These are phyloP conservation scores for Blastocrithidia nonstop DNA, from an alignment of 208 protist species.

Conservation along the genomic window DNA sequence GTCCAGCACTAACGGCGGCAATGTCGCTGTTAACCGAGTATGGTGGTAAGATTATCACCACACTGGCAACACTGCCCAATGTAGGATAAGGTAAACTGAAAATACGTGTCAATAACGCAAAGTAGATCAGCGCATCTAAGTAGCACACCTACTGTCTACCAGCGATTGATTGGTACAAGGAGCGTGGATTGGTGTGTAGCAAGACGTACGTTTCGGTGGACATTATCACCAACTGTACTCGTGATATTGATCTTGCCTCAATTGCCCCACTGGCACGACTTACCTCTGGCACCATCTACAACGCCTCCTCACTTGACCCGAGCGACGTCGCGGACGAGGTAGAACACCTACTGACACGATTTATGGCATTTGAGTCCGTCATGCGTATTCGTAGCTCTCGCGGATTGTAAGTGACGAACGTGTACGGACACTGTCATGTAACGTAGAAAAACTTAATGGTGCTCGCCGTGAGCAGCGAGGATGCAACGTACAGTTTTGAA, in stretches of 20 bases:
- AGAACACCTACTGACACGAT: constrained; percentile 64
- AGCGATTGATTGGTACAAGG: constrained; percentile 92
- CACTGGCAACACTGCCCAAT: constrained; percentile 75
- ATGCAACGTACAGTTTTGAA: constrained; percentile 81
- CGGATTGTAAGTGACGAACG: constrained; percentile 71
- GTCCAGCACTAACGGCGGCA: constrained; percentile 83
- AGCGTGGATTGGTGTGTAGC: constrained; percentile 84
- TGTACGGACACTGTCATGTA: constrained; percentile 95
- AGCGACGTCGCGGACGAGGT: constrained; percentile 48
- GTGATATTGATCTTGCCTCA: constrained; percentile 86
- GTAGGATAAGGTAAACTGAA: constrained; percentile 77
- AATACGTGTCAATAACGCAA: constrained; percentile 56
- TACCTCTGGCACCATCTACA: constrained; percentile 63
- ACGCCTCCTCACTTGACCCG: constrained; percentile 31
- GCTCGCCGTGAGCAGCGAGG: constrained; percentile 83
- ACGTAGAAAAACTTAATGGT: constrained; percentile 89
- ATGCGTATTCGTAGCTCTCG: constrained; percentile 89
- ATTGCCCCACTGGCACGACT: constrained; percentile 71
- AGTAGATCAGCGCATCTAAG: constrained; percentile 65
- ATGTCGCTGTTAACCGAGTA: constrained; percentile 68
- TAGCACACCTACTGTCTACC: constrained; percentile 79
- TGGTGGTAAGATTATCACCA: constrained; percentile 89
- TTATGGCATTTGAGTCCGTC: constrained; percentile 90
- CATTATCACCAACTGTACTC: constrained; percentile 8
- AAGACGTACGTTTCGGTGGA: constrained; percentile 88